Percentiles rank a stretch among this genome's conserved stretches.
phyloP scores from a whole-genome alignment of 768 basidiomycete species.

The Termitomyces titanicus region DNA sequence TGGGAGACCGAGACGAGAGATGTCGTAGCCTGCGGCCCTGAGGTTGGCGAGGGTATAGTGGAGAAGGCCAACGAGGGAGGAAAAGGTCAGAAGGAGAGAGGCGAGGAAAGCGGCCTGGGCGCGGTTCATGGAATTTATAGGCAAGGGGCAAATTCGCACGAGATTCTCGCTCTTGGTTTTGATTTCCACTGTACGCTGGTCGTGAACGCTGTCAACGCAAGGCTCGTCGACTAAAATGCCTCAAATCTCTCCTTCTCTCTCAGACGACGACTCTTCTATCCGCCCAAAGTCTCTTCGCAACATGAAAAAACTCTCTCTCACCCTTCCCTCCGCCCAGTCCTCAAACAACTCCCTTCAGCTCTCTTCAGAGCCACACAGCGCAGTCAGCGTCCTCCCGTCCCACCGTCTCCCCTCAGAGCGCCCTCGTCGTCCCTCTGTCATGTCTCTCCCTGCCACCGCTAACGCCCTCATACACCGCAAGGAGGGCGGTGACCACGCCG shows the following conservation, averaged over 20 bases:
- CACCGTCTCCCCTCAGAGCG: slow-evolving; percentile 27
- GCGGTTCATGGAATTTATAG: slow-evolving; percentile 43
- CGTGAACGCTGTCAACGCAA: slow-evolving; percentile 22
- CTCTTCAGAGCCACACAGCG: slow-evolving; percentile 29
- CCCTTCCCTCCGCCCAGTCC: slow-evolving; percentile 58
- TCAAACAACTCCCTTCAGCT: slow-evolving; percentile 48
- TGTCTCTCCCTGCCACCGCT: slow-evolving; percentile 61
- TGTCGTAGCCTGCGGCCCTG: slow-evolving; percentile 50
- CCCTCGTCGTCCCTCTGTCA: slow-evolving; percentile 63
- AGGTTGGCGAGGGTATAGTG: slow-evolving; percentile 44
- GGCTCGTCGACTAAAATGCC: slow-evolving; percentile 21
- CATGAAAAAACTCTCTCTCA: slow-evolving; percentile 74
- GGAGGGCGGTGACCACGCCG: slow-evolving; percentile 56
- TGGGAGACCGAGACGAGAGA: slow-evolving; percentile 52
- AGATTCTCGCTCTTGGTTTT: slow-evolving; percentile 7
- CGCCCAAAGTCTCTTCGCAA: slow-evolving; percentile 63
- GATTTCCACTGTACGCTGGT: slow-evolving; percentile 14
- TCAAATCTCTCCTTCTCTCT: slow-evolving; percentile 43
- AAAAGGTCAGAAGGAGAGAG: slow-evolving; percentile 47
- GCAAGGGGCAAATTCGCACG: slow-evolving; percentile 8
- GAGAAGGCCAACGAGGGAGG: slow-evolving; percentile 41
- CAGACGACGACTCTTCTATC: slow-evolving; percentile 49
- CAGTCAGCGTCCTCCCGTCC: slow-evolving; percentile 26
- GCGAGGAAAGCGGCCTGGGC: slow-evolving; percentile 52
- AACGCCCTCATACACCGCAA: slow-evolving; percentile 56